phyloP scores from a whole-genome alignment of 1,284 basidiomycete genomes.

The Volvariella volvacea region DNA sequence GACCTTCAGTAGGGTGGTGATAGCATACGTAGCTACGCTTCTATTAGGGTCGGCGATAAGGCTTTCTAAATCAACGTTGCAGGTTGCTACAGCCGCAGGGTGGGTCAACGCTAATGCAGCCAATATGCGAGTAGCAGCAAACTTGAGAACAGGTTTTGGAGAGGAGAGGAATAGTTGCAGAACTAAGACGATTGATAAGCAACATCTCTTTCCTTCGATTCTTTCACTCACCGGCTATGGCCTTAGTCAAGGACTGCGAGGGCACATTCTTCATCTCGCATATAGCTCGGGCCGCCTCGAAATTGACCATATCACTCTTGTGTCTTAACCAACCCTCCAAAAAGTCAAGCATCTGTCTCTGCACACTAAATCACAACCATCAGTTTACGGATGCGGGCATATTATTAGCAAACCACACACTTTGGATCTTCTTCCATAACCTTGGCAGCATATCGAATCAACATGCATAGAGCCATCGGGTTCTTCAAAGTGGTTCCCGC shows the following conservation, averaged over 20 bases:
- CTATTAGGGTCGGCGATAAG: constrained; percentile 96
- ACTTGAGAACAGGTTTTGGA: constrained; percentile 91
- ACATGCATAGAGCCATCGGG: constrained; percentile 98
- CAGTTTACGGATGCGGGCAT: not conserved
- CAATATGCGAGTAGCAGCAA: constrained; percentile 94
- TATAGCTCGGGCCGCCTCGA: constrained; percentile 95
- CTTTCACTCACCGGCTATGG: constrained; percentile 72
- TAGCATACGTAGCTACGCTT: constrained; percentile 97
- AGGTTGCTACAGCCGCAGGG: constrained; percentile 82
- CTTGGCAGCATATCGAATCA: constrained; percentile 95
- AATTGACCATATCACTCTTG: constrained; percentile 99
- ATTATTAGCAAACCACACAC: constrained; percentile 43
- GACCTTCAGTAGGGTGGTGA: constrained; percentile 96
- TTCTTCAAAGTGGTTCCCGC: constrained; percentile 84
- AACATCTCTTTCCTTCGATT: not conserved
- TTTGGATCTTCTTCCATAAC: constrained; percentile 98
- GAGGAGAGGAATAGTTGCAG: constrained; percentile 92
- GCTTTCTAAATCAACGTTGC: constrained; percentile 97
- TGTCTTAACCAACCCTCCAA: constrained; percentile 95
- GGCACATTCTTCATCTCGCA: constrained; percentile 91
- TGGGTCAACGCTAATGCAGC: constrained; percentile 82
- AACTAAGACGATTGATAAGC: constrained; percentile 39
- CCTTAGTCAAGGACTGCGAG: constrained; percentile 73
- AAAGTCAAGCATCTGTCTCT: constrained; percentile 90
- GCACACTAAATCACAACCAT: constrained; percentile 47